Evolutionary conservation across 192 early-diverging fungal genomes (phyloP), one percentile per base, ranked within the genome.

Genomic region (Rhizoclosmatium sp.): DNA sequence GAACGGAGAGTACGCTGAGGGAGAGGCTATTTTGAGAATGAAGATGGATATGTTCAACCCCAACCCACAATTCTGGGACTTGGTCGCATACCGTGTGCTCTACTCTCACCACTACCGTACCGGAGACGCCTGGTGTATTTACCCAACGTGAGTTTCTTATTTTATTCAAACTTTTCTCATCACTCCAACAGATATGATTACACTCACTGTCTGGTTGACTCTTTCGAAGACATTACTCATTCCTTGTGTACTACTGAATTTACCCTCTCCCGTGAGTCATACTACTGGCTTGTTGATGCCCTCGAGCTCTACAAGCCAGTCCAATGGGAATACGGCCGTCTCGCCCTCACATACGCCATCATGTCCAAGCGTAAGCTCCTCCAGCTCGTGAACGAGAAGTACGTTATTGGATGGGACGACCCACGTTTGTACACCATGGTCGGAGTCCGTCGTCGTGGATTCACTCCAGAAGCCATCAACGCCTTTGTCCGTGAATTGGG

Each of bases 251-350:
- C 98, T 1, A 87, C 92, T 51, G 98, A 99, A 87, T 99, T 99
- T 84, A 89, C 81, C 54, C 92, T 93, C 80, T 95, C 96, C 39
- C 94, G 98, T 72, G 91, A 94, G 72, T 96, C 95, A 39, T 99
- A 99, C 87, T 99, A 99, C 88, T 99, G 98, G 98, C 92, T 99
- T 41, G 93, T 95, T 69, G 98, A 99, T 83, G 97, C 97, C 12
- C 86, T 98, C 41, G 95, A 97, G 81, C 90, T 99, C 2, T 99
- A 99, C 90, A 99, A 99, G 87, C 98, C 98, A 39, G 97, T 99
- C 40, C 98, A 99, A 89, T 99, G 96, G 96, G 98, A 99, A 86
- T 99, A 95, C 78, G 96, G 96, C 51, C 92, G 98, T 64, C 85
- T 99, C 56, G 96, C 92, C 78, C 89, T 99, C 69, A 94, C 96